Conservation (phyloP, 305 asterid species). For the Ilex paraguariensis region DNA sequence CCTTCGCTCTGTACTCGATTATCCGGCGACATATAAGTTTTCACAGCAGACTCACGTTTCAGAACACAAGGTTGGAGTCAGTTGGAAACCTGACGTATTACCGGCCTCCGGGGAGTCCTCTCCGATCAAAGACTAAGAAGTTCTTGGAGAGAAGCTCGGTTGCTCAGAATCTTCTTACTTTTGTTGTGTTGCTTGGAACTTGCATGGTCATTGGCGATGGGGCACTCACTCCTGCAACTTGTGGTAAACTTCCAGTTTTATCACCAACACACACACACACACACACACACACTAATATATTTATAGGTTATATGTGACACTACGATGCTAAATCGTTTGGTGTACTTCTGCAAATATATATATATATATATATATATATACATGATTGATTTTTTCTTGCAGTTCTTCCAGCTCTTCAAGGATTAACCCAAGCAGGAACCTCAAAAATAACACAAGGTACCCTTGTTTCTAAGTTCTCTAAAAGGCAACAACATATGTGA, state of each 20-base stretch:
- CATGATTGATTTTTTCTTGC: background rate
- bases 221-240: constrained; percentile 21
- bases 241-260: constrained; percentile 5
- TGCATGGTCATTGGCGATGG: constrained; percentile 24
- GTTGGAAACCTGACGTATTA: constrained; percentile 18
- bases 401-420: constrained; percentile 1
- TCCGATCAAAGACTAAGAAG: constrained; percentile 7
- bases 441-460: background rate
- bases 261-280: too few relatives aligned
- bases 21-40: constrained; percentile 21
- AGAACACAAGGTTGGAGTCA: constrained; percentile 5
- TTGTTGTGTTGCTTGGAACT: constrained; percentile 19
- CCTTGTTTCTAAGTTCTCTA: background rate
- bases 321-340: background rate
- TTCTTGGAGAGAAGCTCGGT: constrained; percentile 7
- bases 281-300: background rate
- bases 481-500: background rate
- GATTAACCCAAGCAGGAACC: background rate
- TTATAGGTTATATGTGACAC: background rate
- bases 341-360: background rate
- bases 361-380: background rate
- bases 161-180: constrained; percentile 10
- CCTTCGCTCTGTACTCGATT: constrained; percentile 18
- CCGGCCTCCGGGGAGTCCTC: constrained; percentile 6
- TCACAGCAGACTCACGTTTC: constrained; percentile 12